Base-by-base conservation (phyloP, 2,329 filamentous ascomycete species). In the Exophiala lecanii-corni region DNA sequence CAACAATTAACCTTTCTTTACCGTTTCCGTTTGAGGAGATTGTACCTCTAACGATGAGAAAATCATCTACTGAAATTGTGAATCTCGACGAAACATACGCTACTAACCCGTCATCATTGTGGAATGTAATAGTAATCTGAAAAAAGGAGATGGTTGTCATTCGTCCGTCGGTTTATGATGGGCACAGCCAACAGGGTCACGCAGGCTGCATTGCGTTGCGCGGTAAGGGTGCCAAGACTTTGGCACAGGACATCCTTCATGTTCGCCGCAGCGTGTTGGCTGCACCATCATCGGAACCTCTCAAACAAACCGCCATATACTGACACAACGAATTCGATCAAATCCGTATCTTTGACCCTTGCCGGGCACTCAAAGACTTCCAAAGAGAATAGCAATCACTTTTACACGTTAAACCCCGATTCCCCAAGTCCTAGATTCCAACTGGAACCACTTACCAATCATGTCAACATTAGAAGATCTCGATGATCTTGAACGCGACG, bases 381-480 rank as follows among this genome's bases (percentile, higher is more conserved):
- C n/a, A n/a, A n/a, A n/a, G n/a, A n/a, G n/a, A n/a, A n/a, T n/a
- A n/a, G n/a, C n/a, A n/a, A n/a, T n/a, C n/a, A n/a, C n/a, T n/a
- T n/a, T n/a, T n/a, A n/a, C n/a, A n/a, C n/a, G n/a, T n/a, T n/a
- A n/a, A n/a, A n/a, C n/a, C n/a, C 5, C 7, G 7, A 9, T 21
- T 20, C 16, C 16, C 19, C 34, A 13, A 13, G 13, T 12, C 6
- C 15, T 32, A 10, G 3, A 17, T 10, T 32, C 10, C 17, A 3
- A 15, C 21, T 17, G 7, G 32, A 31, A 15, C 32, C 13, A 13
- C 17, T 35, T 35, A 35, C 15, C 58, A 62, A 74, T 52, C 64
- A 94, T 94, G 88, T 89, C 88, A 57, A 92, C 86, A 57, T 81
- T 94, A 60, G 88, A 94, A 73, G 88, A 94, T 72, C 84, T 94